Evolutionary conservation across 73 alveolate genomes (phyloP).

Genomic region (Blepharisma stoltei): DNA sequence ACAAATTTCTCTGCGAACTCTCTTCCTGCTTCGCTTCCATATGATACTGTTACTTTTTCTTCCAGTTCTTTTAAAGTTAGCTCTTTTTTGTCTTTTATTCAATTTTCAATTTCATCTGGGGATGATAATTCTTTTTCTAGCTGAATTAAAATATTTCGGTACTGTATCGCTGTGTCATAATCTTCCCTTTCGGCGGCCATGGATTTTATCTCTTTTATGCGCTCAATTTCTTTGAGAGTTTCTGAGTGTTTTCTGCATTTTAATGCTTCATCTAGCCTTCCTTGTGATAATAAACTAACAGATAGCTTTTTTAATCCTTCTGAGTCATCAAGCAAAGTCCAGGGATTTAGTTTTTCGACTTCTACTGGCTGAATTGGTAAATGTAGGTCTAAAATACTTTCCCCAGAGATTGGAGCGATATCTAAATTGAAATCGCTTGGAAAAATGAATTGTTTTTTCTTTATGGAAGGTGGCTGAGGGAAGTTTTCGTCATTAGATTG

Average conservation of each 20-base stretch:
- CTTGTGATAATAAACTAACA: neutral
- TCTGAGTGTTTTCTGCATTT: conserved; percentile 24
- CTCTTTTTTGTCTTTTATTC: conserved; percentile 22
- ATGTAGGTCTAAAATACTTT: neutral
- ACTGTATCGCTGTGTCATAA: conserved; percentile 24
- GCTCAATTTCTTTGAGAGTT: neutral
- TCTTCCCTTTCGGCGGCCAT: conserved; percentile 22
- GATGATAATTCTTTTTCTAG: conserved; percentile 1
- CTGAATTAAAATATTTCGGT: conserved; percentile 1
- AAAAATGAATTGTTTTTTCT: neutral
- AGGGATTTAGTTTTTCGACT: conserved; percentile 5
- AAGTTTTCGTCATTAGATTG: neutral
- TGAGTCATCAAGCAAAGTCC: neutral
- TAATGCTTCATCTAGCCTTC: conserved; percentile 2
- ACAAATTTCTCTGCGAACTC: conserved; percentile 13
- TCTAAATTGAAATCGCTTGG: neutral
- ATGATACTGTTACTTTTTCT: neutral
- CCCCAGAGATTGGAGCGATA: neutral
- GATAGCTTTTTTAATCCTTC: conserved; percentile 11
- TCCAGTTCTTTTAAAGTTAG: neutral
- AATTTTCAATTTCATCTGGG: neutral
- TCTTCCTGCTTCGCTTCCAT: neutral
- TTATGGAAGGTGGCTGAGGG: conserved; percentile 4
- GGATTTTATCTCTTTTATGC: conserved; percentile 9
- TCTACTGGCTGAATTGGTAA: neutral